Percentiles rank a stretch among this genome's conserved stretches.
These are phyloP conservation scores for Torrubiella hemipterigena DNA, from an alignment of 2,329 filamentous ascomycete genomes.

Conservation along the genomic window DNA sequence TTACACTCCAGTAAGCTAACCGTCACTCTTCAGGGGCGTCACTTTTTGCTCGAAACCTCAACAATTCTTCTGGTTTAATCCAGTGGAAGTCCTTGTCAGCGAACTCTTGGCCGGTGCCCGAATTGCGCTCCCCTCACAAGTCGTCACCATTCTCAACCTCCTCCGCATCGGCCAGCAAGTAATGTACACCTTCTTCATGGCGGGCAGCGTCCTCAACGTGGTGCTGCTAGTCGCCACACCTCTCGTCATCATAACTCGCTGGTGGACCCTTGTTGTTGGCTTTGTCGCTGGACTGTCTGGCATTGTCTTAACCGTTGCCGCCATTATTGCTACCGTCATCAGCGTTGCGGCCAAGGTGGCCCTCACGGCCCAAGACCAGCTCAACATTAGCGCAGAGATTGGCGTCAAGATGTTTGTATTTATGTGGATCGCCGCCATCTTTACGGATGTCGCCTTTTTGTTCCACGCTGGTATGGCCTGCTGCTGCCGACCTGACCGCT, in stretches of 20 bases:
- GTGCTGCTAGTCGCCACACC: conserved; percentile 57
- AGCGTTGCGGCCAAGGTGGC: conserved; percentile 71
- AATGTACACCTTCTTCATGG: conserved; percentile 85
- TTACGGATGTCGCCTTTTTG: conserved; percentile 56
- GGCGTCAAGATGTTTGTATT: conserved; percentile 70
- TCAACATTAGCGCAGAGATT: conserved; percentile 64
- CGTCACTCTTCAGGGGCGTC: conserved; percentile 41
- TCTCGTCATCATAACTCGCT: conserved; percentile 41
- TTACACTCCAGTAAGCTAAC: not conserved
- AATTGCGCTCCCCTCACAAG: conserved; percentile 65
- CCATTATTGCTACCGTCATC: conserved; percentile 71
- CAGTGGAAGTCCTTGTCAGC: conserved; percentile 65
- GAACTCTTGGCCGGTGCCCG: conserved; percentile 74
- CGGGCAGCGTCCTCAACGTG: conserved; percentile 56
- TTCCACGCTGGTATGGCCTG: conserved; percentile 69
- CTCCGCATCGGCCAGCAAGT: conserved; percentile 63
- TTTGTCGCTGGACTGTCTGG: conserved; percentile 56
- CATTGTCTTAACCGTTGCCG: conserved; percentile 55
- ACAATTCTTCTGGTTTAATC: conserved; percentile 81
- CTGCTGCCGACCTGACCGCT: conserved; percentile 41
- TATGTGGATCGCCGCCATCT: conserved; percentile 72
- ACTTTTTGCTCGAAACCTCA: conserved; percentile 62
- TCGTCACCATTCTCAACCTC: conserved; percentile 61
- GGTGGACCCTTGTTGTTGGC: conserved; percentile 56
- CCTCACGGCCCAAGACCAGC: conserved; percentile 54